Conservation (phyloP, 2,329 filamentous ascomycete species). For the Blastomyces silverae region DNA sequence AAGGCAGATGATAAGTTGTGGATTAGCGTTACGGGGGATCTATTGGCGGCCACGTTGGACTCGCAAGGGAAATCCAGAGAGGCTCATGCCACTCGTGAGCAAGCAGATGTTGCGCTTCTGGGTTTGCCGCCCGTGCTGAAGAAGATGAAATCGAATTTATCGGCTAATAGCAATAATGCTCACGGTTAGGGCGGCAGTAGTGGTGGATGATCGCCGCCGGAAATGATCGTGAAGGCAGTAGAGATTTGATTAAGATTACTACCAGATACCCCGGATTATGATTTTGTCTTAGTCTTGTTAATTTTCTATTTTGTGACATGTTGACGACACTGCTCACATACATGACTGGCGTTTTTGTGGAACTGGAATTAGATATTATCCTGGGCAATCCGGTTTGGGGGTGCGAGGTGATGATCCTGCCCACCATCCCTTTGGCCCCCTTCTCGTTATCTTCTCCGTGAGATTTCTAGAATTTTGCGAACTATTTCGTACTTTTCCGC, state of each 20-base stretch:
- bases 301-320: neutral
- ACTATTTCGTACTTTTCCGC: too few relatives aligned
- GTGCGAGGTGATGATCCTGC: neutral
- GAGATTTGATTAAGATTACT: conserved; percentile 14
- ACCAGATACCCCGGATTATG: neutral
- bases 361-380: neutral
- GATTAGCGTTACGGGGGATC: conserved; percentile 73
- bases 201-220: conserved; percentile 9
- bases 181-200: neutral
- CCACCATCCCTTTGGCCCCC: neutral
- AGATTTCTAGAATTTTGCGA: neutral
- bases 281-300: neutral
- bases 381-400: neutral
- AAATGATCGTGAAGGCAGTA: conserved; percentile 17
- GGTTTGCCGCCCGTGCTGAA: conserved; percentile 36
- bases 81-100: conserved; percentile 42
- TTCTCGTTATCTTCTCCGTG: neutral
- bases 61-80: conserved; percentile 59
- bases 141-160: conserved; percentile 18
- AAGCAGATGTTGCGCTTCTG: conserved; percentile 39
- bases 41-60: conserved; percentile 69
- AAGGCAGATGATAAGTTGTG: conserved; percentile 65
- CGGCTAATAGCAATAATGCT: neutral
- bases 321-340: neutral
- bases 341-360: neutral